Percentiles rank a stretch among this genome's conserved stretches.
Evolutionary conservation across 306 rosid genomes (phyloP).

Genomic region (Prunus fruticosa): DNA sequence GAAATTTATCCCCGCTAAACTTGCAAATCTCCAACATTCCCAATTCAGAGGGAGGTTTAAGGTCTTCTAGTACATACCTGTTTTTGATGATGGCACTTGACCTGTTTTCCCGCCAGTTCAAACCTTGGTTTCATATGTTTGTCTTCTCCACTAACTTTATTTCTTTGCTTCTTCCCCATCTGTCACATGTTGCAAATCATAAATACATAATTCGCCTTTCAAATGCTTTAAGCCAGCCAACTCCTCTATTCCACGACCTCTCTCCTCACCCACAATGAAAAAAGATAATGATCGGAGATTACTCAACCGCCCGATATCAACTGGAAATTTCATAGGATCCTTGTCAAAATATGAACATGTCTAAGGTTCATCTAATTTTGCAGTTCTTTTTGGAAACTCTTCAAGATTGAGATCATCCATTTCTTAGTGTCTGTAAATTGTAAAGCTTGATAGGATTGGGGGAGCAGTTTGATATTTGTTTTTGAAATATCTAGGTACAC

Average conservation of each 20-base stretch:
- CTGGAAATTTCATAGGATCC: background rate
- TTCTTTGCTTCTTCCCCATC: background rate
- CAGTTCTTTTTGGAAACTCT: background rate
- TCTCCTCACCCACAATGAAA: background rate
- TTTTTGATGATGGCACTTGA: background rate
- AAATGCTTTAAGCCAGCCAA: background rate
- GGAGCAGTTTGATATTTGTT: background rate
- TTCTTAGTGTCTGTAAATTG: background rate
- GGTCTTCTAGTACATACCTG: background rate
- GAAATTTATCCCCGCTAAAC: background rate
- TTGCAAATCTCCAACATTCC: background rate
- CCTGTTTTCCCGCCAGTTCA: background rate
- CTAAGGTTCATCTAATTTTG: background rate
- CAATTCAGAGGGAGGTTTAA: background rate
- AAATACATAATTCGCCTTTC: background rate
- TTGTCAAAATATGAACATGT: background rate
- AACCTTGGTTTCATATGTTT: background rate
- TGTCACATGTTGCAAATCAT: background rate
- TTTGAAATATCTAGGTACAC: constrained; percentile 9
- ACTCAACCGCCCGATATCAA: background rate
- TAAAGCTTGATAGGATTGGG: constrained; percentile 2
- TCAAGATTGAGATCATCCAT: background rate
- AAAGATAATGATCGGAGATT: background rate
- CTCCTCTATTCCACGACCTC: background rate
- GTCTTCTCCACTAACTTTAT: background rate